Evolutionary conservation across 129 eudicot species (phyloP).

Genomic region (Artemisia tridentata): DNA sequence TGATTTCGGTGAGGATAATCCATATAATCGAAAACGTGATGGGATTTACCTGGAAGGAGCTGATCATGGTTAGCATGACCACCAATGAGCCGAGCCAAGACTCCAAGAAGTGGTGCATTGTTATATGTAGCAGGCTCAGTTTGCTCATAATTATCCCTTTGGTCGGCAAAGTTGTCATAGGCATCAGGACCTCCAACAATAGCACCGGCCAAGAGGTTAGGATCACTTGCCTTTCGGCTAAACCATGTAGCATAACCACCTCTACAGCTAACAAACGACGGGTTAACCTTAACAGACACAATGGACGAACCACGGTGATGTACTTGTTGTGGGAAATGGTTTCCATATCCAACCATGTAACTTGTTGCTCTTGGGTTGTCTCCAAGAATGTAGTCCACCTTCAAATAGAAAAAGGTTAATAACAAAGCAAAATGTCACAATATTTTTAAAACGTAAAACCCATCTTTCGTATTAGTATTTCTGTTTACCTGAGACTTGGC

Average conservation of each 20-base stretch:
- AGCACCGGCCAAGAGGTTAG: conserved; percentile 79
- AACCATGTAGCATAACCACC: conserved; percentile 96
- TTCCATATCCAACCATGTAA: conserved; percentile 98
- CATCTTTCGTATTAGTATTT: not conserved
- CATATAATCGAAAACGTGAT: not conserved
- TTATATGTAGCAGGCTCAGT: conserved; percentile 98
- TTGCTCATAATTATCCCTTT: conserved; percentile 90
- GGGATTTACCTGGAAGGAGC: conserved; percentile 68
- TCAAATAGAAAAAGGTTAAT: not conserved
- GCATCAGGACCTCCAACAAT: conserved; percentile 99
- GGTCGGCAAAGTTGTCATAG: conserved; percentile 93
- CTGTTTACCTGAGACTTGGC: conserved; percentile 78
- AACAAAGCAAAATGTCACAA: conserved; percentile 1
- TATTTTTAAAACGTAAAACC: not conserved
- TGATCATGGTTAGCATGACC: conserved; percentile 59
- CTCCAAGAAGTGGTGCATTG: conserved; percentile 90
- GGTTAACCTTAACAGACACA: conserved; percentile 77
- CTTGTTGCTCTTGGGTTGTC: conserved; percentile 99
- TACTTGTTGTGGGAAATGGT: conserved; percentile 75
- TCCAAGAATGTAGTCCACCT: conserved; percentile 96
- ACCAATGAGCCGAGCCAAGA: conserved; percentile 78
- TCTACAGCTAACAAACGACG: conserved; percentile 78
- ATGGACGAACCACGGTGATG: conserved; percentile 98
- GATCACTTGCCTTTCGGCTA: conserved; percentile 79
- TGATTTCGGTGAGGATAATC: not conserved